These are phyloP conservation scores for Lactifluus pinguis DNA, from an alignment of 768 basidiomycete genomes.

Conservation along the genomic window DNA sequence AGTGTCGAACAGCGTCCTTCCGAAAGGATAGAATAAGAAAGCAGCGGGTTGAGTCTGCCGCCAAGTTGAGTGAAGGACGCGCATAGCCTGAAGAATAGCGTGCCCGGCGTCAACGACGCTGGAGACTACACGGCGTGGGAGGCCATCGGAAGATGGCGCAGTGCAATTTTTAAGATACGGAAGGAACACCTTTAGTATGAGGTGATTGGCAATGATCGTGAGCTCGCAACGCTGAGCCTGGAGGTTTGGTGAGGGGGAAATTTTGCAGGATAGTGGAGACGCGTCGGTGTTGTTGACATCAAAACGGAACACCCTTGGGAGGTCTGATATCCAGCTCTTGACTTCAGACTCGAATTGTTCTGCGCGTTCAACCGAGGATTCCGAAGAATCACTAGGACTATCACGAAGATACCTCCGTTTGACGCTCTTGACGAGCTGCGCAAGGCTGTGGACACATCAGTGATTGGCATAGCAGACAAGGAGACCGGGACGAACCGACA, in stretches of 20 bases:
- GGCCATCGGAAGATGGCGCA: slow-evolving; percentile 23
- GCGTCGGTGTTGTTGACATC: slow-evolving; percentile 29
- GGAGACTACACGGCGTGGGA: slow-evolving; percentile 44
- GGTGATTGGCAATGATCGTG: slow-evolving; percentile 46
- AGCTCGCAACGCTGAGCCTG: slow-evolving; percentile 51
- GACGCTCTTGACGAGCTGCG: slow-evolving; percentile 53
- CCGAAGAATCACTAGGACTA: slow-evolving; percentile 25
- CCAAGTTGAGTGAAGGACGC: slow-evolving; percentile 34
- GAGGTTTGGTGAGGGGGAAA: slow-evolving; percentile 29
- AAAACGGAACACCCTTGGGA: slow-evolving; percentile 44
- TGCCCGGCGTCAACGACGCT: slow-evolving; percentile 61
- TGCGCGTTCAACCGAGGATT: slow-evolving; percentile 52
- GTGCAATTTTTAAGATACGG: slow-evolving; percentile 44
- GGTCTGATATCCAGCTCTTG: slow-evolving; percentile 40
- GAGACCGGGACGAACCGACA: slow-evolving; percentile 41
- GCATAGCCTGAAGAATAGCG: slow-evolving; percentile 45
- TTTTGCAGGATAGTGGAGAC: slow-evolving; percentile 14
- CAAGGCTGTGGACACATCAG: slow-evolving; percentile 34
- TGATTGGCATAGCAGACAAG: not conserved
- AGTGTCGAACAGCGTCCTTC: slow-evolving; percentile 57
- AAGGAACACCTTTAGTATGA: slow-evolving; percentile 57
- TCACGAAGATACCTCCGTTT: slow-evolving; percentile 43
- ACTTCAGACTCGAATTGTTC: slow-evolving; percentile 49
- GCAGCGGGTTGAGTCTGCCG: slow-evolving; percentile 35
- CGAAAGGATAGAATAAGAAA: slow-evolving; percentile 51